Percentiles rank a stretch among this genome's conserved stretches.
Evolutionary conservation across 139 green algal species (phyloP).

Genomic region (Zygnema circumcarinatum): DNA sequence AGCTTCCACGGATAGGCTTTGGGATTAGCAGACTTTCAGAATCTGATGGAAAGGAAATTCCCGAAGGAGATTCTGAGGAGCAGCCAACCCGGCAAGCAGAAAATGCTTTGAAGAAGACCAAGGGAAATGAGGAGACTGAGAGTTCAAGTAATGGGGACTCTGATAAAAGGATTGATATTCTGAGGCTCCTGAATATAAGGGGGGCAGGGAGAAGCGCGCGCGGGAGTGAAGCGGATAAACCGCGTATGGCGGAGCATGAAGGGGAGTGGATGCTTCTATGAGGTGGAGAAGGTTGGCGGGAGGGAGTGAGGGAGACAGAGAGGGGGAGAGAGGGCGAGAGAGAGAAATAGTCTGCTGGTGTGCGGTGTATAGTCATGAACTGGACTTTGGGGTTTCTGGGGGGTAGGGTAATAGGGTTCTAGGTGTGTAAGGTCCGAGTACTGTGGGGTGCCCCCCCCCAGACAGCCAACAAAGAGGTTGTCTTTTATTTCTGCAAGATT

Average conservation of each 20-base stretch:
- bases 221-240: not conserved
- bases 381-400: too few species aligned
- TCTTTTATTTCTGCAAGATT: too few species aligned
- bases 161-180: not conserved
- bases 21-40: not conserved
- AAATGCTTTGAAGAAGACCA: not conserved
- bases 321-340: not conserved
- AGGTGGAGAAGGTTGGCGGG: not conserved
- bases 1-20: too few species aligned
- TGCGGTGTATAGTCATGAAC: too few species aligned
- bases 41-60: not conserved
- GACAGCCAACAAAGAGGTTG: too few species aligned
- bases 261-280: not conserved
- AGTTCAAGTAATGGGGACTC: not conserved
- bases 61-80: not conserved
- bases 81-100: not conserved
- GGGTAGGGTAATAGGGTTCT: too few species aligned
- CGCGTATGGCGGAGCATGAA: not conserved
- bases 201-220: not conserved
- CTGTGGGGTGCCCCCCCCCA: too few species aligned
- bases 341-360: too few species aligned
- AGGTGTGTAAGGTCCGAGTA: too few species aligned
- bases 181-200: constrained; percentile 15
- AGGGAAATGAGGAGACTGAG: not conserved
- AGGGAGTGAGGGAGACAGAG: not conserved